Percentiles rank a stretch among this genome's conserved stretches.
Evolutionary conservation across 768 basidiomycete genomes (phyloP).

Genomic region (Leccinum truebloodii): DNA sequence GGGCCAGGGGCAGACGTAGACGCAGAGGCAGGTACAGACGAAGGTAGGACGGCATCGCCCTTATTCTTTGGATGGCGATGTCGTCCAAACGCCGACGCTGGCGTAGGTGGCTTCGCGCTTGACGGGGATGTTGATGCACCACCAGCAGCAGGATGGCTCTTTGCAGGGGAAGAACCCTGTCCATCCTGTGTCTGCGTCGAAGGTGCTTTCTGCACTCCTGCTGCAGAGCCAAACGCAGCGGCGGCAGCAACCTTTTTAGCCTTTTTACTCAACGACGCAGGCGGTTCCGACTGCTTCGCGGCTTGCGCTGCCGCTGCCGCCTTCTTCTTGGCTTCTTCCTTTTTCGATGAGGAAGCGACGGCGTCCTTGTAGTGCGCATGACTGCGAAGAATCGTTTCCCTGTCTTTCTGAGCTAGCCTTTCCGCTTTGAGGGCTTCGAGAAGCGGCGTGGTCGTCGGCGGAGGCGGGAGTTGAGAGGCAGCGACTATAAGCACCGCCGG

Average conservation of each 20-base stretch:
- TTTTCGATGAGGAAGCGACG: constrained; percentile 31
- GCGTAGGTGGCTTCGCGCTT: constrained; percentile 14
- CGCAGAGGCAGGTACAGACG: not conserved
- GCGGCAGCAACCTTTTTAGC: constrained; percentile 34
- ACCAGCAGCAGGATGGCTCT: not conserved
- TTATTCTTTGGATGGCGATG: constrained; percentile 25
- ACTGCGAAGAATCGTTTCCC: constrained; percentile 67
- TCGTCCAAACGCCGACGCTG: constrained; percentile 6
- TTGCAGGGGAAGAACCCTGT: constrained; percentile 4
- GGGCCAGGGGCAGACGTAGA: not conserved
- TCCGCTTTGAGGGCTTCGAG: constrained; percentile 92
- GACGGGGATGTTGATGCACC: constrained; percentile 12
- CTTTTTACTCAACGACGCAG: constrained; percentile 36
- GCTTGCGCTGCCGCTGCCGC: constrained; percentile 8
- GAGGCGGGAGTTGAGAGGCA: constrained; percentile 55
- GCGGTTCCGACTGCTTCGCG: constrained; percentile 34
- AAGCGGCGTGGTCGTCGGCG: constrained; percentile 85
- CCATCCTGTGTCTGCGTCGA: constrained; percentile 10
- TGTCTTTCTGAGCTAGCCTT: constrained; percentile 63
- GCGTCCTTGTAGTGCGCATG: constrained; percentile 71
- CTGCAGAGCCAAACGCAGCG: not conserved
- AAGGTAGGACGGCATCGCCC: not conserved
- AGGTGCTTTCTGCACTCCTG: constrained; percentile 23
- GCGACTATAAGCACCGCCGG: constrained; percentile 50
- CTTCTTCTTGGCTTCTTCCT: constrained; percentile 43